Conservation (phyloP, 1,284 basidiomycete genomes). For the Pterulicium gracile region DNA sequence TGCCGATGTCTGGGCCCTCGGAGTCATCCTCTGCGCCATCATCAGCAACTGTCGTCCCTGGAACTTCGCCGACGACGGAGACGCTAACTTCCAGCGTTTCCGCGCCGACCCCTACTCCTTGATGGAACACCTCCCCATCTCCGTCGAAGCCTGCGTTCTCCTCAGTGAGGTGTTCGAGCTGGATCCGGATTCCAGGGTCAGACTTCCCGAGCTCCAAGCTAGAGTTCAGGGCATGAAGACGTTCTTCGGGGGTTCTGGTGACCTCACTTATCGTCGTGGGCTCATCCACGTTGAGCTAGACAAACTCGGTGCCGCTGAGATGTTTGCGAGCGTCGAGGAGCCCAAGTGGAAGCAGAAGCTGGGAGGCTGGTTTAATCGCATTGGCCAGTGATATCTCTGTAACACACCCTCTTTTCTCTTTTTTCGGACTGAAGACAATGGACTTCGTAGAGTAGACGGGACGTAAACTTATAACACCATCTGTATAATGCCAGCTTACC, state of each 20-base stretch:
- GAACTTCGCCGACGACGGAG: conserved; percentile 45
- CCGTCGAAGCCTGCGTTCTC: conserved; percentile 26
- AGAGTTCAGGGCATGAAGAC: neutral
- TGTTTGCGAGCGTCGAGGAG: neutral
- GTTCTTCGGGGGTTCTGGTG: neutral
- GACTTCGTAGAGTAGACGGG: too few relatives aligned
- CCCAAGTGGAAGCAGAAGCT: neutral
- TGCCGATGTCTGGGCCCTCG: conserved; percentile 72
- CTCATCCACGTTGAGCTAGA: too few relatives aligned
- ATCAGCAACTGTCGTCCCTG: conserved; percentile 66
- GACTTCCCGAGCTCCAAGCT: conserved; percentile 10
- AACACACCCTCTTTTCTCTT: neutral
- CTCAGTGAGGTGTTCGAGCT: conserved; percentile 29
- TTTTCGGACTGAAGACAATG: too few relatives aligned
- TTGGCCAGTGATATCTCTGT: neutral
- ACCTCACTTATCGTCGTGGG: neutral
- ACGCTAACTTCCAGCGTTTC: conserved; percentile 49
- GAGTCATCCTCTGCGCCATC: conserved; percentile 60
- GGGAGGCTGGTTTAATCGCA: too few relatives aligned
- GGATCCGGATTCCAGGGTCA: conserved; percentile 24
- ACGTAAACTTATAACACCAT: too few relatives aligned
- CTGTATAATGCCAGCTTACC: too few relatives aligned
- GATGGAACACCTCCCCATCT: conserved; percentile 43
- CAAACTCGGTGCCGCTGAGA: too few relatives aligned
- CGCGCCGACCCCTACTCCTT: conserved; percentile 43